A percentile compares a stretch with the other conserved stretches of the same genome.
phyloP scores from a whole-genome alignment of 2,329 filamentous ascomycete genomes.

The Arthrobotrys entomopaga region DNA sequence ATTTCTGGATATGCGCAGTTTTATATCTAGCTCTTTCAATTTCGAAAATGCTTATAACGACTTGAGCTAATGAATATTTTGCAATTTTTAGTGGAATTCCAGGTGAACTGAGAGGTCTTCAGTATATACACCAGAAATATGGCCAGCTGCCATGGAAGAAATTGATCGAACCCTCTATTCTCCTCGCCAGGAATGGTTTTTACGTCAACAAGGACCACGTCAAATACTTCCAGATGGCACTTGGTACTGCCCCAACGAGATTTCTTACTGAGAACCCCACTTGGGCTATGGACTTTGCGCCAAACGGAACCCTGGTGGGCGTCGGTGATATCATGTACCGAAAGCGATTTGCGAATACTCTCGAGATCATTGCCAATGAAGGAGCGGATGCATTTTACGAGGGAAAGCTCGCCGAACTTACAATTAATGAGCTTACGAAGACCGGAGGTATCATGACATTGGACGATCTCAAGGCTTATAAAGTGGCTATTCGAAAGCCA shows the following conservation, averaged over 20 bases:
- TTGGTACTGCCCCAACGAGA: constrained; percentile 67
- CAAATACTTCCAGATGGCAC: constrained; percentile 71
- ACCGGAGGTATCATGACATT: constrained; percentile 86
- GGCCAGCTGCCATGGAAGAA: constrained; percentile 74
- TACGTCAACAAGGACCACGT: constrained; percentile 77
- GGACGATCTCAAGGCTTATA: constrained; percentile 79
- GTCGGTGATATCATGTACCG: constrained; percentile 82
- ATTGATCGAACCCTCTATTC: constrained; percentile 78
- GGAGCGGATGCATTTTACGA: constrained; percentile 80
- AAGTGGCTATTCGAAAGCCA: constrained; percentile 72
- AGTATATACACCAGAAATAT: constrained; percentile 64
- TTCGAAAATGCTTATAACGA: neutral
- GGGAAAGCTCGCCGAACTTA: constrained; percentile 77
- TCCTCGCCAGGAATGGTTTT: constrained; percentile 79
- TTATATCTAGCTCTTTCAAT: neutral
- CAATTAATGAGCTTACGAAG: constrained; percentile 74
- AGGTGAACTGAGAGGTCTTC: constrained; percentile 64
- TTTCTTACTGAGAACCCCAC: constrained; percentile 79
- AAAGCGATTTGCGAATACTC: constrained; percentile 80
- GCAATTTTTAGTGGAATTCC: constrained; percentile 66
- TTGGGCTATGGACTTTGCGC: constrained; percentile 90
- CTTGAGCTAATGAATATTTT: neutral
- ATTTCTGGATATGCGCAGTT: neutral
- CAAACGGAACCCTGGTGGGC: constrained; percentile 76
- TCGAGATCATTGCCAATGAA: constrained; percentile 78